Evolutionary conservation across 208 protist species (phyloP), one percentile per base, ranked within the genome.

Genomic region (Borovskyia barvae): DNA sequence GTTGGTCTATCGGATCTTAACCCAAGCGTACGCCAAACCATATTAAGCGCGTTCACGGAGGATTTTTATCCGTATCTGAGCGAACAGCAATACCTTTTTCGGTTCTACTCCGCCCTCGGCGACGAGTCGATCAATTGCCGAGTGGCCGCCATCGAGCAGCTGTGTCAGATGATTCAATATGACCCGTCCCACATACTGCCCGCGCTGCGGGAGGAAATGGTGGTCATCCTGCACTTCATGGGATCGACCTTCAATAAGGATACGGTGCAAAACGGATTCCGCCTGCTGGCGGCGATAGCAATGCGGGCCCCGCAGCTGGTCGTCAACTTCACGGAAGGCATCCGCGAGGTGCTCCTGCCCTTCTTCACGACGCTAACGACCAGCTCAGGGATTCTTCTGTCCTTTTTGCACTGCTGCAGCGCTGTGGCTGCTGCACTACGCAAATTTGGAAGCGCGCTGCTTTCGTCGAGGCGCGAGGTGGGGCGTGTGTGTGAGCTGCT

Each of bases 41-140:
- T 95, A 66, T 56, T 95, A 20, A 75, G 65, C 17, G 75, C 80
- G 28, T 92, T 95, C 55, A 90, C 80, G 4, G 71, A 72, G 35
- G 67, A 79, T n/a, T 95, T 92, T 59, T 92, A 87, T 53, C 85
- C 88, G 5, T 95, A 82, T 66, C 67, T 95, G 14, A 90, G 81
- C 64, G 88, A 95, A 48, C 72, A 76, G 61, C 80, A 92, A 66
- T 92, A 87, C 48, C 66, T 95, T 28, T 76, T 82, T 24, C 73
- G 75, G 5, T 74, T 95, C 41, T 92, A 82, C 53, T 64, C 80
- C 1, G 85, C 81, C 26, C 76, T 95, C 51, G 88, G 88, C 22
- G 88, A 95, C 57, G 88, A 95, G 50, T 75, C 66, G 19, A 78
- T 92, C 51, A 65, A 78, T 40, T 95, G 88, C 68, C 85, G 81